Percentiles rank a stretch among this genome's conserved stretches.
Evolutionary conservation across 177 flowering plant genomes (phyloP).

Genomic region (Vitis hybrid): DNA sequence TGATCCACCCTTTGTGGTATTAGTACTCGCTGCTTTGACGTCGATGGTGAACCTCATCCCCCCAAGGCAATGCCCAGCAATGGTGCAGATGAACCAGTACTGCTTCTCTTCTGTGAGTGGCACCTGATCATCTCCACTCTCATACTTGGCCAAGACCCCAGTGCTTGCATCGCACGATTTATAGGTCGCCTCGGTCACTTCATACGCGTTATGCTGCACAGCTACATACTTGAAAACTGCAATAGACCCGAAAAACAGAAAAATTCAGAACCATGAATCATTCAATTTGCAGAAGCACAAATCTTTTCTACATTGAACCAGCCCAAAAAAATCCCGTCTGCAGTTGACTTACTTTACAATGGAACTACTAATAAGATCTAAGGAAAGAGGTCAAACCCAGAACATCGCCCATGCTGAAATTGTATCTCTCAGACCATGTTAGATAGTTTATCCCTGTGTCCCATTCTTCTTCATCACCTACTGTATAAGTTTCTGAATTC

Average conservation of each 20-base stretch:
- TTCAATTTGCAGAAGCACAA: background rate
- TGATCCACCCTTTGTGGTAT: background rate
- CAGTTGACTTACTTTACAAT: no score
- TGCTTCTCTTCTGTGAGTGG: constrained; percentile 29
- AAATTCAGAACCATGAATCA: background rate
- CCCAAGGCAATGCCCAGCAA: constrained; percentile 46
- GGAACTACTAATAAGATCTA: background rate
- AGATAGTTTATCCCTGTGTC: constrained; percentile 16
- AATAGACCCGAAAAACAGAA: background rate
- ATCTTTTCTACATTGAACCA: no score
- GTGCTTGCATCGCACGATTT: constrained; percentile 36
- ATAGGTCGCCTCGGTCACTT: constrained; percentile 36
- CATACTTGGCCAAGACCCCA: constrained; percentile 36
- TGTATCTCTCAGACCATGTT: constrained; percentile 38
- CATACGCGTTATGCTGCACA: constrained; percentile 38
- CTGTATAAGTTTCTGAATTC: constrained; percentile 27
- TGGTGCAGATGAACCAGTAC: constrained; percentile 58
- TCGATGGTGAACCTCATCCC: constrained; percentile 56
- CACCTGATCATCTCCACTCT: constrained; percentile 45
- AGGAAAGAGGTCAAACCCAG: constrained; percentile 26
- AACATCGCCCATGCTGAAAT: constrained; percentile 44
- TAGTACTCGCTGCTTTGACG: constrained; percentile 19
- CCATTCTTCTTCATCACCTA: constrained; percentile 40
- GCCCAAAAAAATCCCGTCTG: no score
- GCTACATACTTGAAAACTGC: constrained; percentile 39